Percentiles rank a stretch among this genome's conserved stretches.
Conservation (phyloP, 1,139 yeast genomes). For the Geotrichum phurueaensis region DNA sequence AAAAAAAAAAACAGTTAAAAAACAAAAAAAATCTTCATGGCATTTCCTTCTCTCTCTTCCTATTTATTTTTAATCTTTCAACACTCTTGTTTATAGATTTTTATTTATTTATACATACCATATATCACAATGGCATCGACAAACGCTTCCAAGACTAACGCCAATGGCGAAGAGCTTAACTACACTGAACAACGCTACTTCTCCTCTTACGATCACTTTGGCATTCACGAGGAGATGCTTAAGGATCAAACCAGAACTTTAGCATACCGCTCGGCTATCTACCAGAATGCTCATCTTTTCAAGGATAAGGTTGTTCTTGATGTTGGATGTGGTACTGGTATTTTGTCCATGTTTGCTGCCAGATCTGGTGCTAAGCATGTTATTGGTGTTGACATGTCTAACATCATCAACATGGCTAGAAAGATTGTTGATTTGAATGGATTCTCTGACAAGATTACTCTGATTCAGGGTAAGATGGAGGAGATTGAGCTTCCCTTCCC, state of each 20-base stretch:
- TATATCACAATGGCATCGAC: slow-evolving; percentile 5
- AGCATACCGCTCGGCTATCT: slow-evolving; percentile 87
- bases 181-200: slow-evolving; percentile 83
- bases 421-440: slow-evolving; percentile 83
- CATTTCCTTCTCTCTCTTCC: background rate
- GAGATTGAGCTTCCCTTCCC: slow-evolving; percentile 75
- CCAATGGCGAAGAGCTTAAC: slow-evolving; percentile 20
- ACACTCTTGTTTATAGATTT: background rate
- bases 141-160: slow-evolving; percentile 9
- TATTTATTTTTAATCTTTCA: background rate
- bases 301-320: slow-evolving; percentile 94
- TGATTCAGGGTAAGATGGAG: slow-evolving; percentile 89
- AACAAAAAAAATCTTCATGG: background rate
- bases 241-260: slow-evolving; percentile 92
- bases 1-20: slow-evolving; percentile 1
- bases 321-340: slow-evolving; percentile 98
- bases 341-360: slow-evolving; percentile 96
- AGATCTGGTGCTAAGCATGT: slow-evolving; percentile 97
- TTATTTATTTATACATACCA: background rate
- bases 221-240: slow-evolving; percentile 98
- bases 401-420: slow-evolving; percentile 89
- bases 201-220: slow-evolving; percentile 91
- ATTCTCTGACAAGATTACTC: slow-evolving; percentile 76
- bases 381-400: slow-evolving; percentile 94
- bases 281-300: slow-evolving; percentile 82